Evolutionary conservation across 371 early-diverging fungal species (phyloP).

Genomic region (Blastocladiella emersonii): DNA sequence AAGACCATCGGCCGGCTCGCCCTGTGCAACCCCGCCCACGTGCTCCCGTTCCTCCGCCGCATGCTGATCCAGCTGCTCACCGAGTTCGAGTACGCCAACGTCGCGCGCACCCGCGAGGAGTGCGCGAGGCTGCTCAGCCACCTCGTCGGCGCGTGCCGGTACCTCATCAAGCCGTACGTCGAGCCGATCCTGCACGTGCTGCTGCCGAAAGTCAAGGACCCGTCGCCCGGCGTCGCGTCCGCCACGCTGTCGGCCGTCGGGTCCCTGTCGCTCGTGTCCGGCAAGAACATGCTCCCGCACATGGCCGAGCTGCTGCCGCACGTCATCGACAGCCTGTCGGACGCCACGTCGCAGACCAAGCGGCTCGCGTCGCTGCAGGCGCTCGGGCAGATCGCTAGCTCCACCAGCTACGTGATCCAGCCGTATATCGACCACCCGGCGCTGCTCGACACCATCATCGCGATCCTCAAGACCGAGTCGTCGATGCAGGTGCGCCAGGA

Average conservation of each 20-base stretch:
- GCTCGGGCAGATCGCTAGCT: constrained; percentile 66
- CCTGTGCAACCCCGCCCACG: constrained; percentile 79
- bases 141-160: constrained; percentile 58
- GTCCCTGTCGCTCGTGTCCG: constrained; percentile 74
- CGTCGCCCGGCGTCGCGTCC: constrained; percentile 67
- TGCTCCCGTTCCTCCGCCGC: constrained; percentile 76
- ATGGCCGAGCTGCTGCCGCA: constrained; percentile 67
- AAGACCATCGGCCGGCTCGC: constrained; percentile 76
- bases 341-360: constrained; percentile 70
- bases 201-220: constrained; percentile 65
- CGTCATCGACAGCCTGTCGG: constrained; percentile 80
- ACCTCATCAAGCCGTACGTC: constrained; percentile 80
- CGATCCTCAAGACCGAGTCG: constrained; percentile 43
- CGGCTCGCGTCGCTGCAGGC: constrained; percentile 79
- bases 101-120: constrained; percentile 78
- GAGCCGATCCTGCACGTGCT: constrained; percentile 73
- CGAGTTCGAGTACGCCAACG: constrained; percentile 76
- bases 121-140: constrained; percentile 60
- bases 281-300: constrained; percentile 69
- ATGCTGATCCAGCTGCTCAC: constrained; percentile 77
- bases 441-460: constrained; percentile 60
- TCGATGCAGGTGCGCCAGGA: constrained; percentile 54
- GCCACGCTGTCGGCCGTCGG: constrained; percentile 72
- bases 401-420: constrained; percentile 79
- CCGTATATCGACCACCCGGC: constrained; percentile 83